Evolutionary conservation across 345 rosid genomes (phyloP).

Genomic region (Firmiana major): DNA sequence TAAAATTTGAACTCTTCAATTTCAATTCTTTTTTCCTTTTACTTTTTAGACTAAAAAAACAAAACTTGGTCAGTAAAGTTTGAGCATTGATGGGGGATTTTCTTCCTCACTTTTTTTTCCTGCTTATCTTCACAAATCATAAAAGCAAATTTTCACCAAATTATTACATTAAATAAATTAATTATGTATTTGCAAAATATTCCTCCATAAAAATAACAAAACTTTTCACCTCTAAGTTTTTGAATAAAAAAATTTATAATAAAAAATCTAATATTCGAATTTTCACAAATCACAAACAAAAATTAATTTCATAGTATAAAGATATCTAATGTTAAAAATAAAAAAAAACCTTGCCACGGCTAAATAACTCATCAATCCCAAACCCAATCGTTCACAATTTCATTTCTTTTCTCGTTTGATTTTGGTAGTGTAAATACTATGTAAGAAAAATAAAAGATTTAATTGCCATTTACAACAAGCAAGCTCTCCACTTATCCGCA

Average conservation of each 20-base stretch:
- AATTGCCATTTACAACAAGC: constrained; percentile 22
- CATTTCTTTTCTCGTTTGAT: neutral
- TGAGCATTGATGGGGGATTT: neutral
- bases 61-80: neutral
- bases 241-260: too few species aligned
- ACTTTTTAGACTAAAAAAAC: neutral
- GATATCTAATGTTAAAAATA: too few species aligned
- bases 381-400: neutral
- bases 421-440: neutral
- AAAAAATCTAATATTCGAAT: too few species aligned
- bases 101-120: neutral
- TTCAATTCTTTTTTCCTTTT: neutral
- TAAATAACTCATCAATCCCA: neutral
- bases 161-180: neutral
- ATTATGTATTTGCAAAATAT: too few species aligned
- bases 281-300: too few species aligned
- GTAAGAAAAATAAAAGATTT: neutral
- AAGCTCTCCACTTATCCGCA: constrained; percentile 28
- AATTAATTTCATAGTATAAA: too few species aligned
- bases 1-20: neutral
- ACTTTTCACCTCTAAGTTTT: too few species aligned
- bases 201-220: neutral
- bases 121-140: neutral
- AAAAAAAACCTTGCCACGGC: neutral
- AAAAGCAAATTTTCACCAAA: neutral